Base-by-base conservation (phyloP, 805 yeast genomes). In the Sugiyamaella mastotermitis region DNA sequence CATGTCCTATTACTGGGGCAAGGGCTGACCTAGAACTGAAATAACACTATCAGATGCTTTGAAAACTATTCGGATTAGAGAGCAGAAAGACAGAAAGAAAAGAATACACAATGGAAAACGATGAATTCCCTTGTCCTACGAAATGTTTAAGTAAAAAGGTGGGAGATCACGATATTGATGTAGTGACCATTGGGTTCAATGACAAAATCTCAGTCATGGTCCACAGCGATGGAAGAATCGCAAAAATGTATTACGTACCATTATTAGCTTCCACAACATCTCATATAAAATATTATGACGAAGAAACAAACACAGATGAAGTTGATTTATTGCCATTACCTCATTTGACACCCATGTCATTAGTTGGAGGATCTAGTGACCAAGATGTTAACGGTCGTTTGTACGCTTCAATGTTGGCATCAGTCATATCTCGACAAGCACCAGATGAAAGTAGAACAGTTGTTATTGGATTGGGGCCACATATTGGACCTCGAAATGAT, bases 191-290 rank as follows among this genome's bases (percentile, higher is more conserved):
- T 19, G 50, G 46, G 6, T 60, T 50, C 37, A 34, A 35, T 8
- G 65, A 61, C 45, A 46, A 50, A 25, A 54, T 61, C 33, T 44
- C 50, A 20, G 47, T 61, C 6, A 50, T 52, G 47, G 54, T 61
- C 22, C 52, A 56, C 46, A 47, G 48, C 29, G 43, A 59, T 25
- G 57, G 55, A 43, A 49, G 42, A 30, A 41, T 55, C 14, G 50
- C 49, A n/a, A 50, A 52, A 30, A 26, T 58, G 39, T 55, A 51
- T 47, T 39, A 34, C 15, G 47, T 46, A 1, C 45, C 52, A 3
- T 33, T 50, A 25, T 15, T 28, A 3, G 33, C 48, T 7, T 37
- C 51, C 11, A 26, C 46, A 7, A 43, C 40, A 3, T 27, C 41
- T 13, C 40, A 41, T 15, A 18, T 38, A 4, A 23, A 19, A 8